Evolutionary conservation across 495 filamentous ascomycete genomes (phyloP).

Genomic region (Xanthoparmelia taractica): DNA sequence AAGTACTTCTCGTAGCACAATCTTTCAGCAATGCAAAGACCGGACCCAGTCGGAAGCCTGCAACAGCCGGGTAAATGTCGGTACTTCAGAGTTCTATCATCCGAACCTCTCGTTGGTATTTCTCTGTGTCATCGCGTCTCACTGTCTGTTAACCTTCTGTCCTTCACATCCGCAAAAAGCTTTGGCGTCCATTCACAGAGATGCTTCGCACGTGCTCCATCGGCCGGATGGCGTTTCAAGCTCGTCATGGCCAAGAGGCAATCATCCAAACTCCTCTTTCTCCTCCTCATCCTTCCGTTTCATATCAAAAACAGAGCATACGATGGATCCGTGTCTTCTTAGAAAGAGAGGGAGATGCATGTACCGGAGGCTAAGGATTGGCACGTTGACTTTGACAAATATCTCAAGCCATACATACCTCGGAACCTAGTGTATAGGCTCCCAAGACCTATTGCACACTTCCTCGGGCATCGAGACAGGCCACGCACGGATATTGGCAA

Average conservation of each 20-base stretch:
- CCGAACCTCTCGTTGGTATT: background rate
- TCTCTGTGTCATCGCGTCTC: conserved; percentile 12
- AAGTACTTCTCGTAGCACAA: too few species aligned
- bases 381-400: conserved; percentile 60
- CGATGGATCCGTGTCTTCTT: background rate
- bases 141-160: conserved; percentile 1
- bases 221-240: background rate
- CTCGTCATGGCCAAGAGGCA: background rate
- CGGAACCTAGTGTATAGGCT: conserved; percentile 38
- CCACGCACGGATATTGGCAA: conserved; percentile 38
- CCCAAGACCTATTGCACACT: conserved; percentile 41
- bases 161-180: background rate
- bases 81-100: too few species aligned
- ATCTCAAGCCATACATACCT: conserved; percentile 56
- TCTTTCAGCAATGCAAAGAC: too few species aligned
- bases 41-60: too few species aligned
- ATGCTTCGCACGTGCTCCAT: background rate
- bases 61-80: too few species aligned
- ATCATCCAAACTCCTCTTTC: too few species aligned
- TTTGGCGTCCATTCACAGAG: conserved; percentile 5
- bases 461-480: conserved; percentile 44
- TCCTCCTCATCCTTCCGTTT: background rate
- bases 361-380: conserved; percentile 26
- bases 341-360: conserved; percentile 9
- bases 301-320: background rate